These are phyloP conservation scores for Lentinula sp. DNA, from an alignment of 768 basidiomycete genomes.

Conservation along the genomic window DNA sequence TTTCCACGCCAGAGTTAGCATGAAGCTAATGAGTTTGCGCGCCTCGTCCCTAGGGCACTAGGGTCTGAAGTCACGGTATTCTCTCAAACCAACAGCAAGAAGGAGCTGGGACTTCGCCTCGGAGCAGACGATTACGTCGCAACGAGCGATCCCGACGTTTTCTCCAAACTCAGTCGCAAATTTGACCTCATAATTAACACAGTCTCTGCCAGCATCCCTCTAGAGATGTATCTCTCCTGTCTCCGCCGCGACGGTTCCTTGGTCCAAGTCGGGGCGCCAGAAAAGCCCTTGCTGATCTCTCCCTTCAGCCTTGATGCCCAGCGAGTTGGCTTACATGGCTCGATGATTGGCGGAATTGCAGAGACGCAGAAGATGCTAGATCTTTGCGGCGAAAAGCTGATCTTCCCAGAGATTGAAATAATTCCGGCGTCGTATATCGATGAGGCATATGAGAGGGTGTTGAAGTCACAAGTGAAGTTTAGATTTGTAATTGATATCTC, in stretches of 20 bases:
- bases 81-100: conserved; percentile 36
- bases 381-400: background rate
- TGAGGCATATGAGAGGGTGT: conserved; percentile 3
- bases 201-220: conserved; percentile 10
- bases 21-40: conserved; percentile 11
- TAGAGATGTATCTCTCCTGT: background rate
- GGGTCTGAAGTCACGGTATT: conserved; percentile 47
- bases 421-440: background rate
- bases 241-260: background rate
- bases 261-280: background rate
- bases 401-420: background rate
- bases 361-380: conserved; percentile 2
- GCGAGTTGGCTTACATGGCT: background rate
- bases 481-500: conserved; percentile 6
- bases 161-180: conserved; percentile 21
- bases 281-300: background rate
- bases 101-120: conserved; percentile 39
- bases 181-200: conserved; percentile 31
- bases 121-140: conserved; percentile 38
- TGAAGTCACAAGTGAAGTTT: conserved; percentile 4
- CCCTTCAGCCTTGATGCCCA: background rate
- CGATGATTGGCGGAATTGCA: background rate
- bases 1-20: background rate
- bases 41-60: conserved; percentile 35
- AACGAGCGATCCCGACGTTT: conserved; percentile 31